These are phyloP conservation scores for Aspergillus sp. DNA, from an alignment of 2,329 filamentous ascomycete genomes.

Conservation along the genomic window DNA sequence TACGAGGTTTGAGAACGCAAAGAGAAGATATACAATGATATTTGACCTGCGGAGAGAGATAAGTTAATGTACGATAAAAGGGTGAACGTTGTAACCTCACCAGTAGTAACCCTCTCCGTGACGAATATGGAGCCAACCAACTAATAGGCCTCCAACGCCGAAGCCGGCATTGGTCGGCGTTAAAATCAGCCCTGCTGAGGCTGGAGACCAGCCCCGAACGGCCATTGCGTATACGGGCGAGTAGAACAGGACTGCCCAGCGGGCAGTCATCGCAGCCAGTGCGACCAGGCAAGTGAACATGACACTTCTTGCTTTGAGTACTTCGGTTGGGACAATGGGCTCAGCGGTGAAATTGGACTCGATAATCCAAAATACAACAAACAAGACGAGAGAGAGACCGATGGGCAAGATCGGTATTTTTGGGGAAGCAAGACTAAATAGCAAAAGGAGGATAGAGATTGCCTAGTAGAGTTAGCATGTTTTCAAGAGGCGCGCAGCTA, in stretches of 20 bases:
- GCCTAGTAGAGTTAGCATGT: slow-evolving; percentile 44
- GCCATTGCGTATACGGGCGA: slow-evolving; percentile 77
- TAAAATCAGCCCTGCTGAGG: slow-evolving; percentile 71
- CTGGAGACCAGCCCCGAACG: slow-evolving; percentile 68
- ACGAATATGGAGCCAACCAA: slow-evolving; percentile 74
- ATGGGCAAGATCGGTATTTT: slow-evolving; percentile 62
- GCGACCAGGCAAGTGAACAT: slow-evolving; percentile 73
- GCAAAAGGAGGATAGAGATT: slow-evolving; percentile 66
- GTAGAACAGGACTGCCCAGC: slow-evolving; percentile 81
- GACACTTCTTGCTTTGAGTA: slow-evolving; percentile 69
- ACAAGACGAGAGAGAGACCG: slow-evolving; percentile 57
- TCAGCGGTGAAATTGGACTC: slow-evolving; percentile 65
- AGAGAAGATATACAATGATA: slow-evolving; percentile 61
- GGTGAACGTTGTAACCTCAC: slow-evolving; percentile 23
- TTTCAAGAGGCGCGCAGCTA: neutral
- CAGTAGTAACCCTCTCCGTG: slow-evolving; percentile 71
- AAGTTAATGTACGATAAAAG: neutral
- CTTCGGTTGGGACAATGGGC: slow-evolving; percentile 71
- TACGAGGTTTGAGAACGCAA: slow-evolving; percentile 59
- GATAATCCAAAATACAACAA: slow-evolving; percentile 59
- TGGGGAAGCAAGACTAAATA: slow-evolving; percentile 67
- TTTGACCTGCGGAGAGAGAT: slow-evolving; percentile 45
- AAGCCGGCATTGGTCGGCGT: slow-evolving; percentile 82
- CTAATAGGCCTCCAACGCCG: slow-evolving; percentile 68
- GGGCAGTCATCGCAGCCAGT: slow-evolving; percentile 74